A percentile compares a stretch with the other conserved stretches of the same genome.
Conservation (phyloP, 192 early-diverging fungal species). For the Physocladia obscura region DNA sequence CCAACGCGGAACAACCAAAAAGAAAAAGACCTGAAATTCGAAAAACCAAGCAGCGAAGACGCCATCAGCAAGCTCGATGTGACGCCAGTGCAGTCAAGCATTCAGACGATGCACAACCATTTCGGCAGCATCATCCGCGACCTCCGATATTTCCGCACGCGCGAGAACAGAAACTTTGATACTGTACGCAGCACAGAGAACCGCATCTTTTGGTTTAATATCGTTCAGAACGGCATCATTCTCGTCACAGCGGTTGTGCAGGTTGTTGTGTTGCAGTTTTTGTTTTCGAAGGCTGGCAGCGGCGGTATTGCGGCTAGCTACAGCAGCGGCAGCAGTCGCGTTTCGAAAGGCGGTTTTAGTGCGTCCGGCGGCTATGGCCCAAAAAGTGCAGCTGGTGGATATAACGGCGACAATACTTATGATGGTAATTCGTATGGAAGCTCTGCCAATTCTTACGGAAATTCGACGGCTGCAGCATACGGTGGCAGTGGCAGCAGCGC, state of each 20-base stretch:
- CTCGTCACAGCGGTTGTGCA: slow-evolving; percentile 85
- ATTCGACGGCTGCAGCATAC: not conserved
- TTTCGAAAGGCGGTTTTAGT: not conserved
- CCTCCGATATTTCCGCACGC: slow-evolving; percentile 84
- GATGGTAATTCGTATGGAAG: not conserved
- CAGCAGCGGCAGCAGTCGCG: not conserved
- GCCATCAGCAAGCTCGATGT: slow-evolving; percentile 46
- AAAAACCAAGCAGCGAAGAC: not conserved
- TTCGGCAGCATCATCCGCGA: slow-evolving; percentile 73
- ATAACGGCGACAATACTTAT: not conserved
- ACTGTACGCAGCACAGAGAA: slow-evolving; percentile 85
- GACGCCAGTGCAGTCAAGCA: slow-evolving; percentile 54
- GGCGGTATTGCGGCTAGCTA: slow-evolving; percentile 4
- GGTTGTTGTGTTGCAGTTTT: slow-evolving; percentile 88
- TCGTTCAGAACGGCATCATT: slow-evolving; percentile 73
- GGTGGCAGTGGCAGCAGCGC: not conserved
- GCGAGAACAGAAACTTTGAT: slow-evolving; percentile 87
- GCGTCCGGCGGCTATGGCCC: not conserved
- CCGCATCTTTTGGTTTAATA: slow-evolving; percentile 89
- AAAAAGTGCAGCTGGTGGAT: not conserved
- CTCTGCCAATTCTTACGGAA: not conserved
- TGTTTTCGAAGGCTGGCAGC: slow-evolving; percentile 66
- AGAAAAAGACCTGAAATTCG: slow-evolving; percentile 28
- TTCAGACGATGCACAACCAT: slow-evolving; percentile 53
- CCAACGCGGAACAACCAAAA: slow-evolving; percentile 10